These are phyloP conservation scores for Linnemannia zychae DNA, from an alignment of 192 early-diverging fungal genomes.

Conservation along the genomic window DNA sequence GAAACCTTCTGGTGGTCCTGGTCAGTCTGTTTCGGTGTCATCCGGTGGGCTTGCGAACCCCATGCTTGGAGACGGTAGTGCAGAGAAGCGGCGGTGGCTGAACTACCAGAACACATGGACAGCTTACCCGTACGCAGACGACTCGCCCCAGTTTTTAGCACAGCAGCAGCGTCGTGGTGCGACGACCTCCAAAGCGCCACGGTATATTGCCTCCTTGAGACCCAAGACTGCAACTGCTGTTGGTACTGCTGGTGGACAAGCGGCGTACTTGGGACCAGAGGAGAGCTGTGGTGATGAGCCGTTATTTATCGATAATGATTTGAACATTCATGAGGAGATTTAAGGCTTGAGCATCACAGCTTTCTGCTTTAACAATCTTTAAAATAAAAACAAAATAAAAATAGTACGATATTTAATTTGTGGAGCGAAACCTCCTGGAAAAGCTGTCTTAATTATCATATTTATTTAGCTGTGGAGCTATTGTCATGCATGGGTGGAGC, in stretches of 20 bases:
- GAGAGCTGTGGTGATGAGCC: conserved; percentile 56
- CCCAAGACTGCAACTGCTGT: not conserved
- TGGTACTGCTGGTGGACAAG: not conserved
- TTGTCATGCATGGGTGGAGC: no score
- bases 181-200: conserved; percentile 22
- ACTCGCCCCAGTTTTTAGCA: conserved; percentile 33
- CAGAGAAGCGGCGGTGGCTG: conserved; percentile 50
- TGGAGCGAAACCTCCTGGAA: no score
- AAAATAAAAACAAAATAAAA: no score
- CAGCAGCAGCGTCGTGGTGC: conserved; percentile 41
- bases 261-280: conserved; percentile 15
- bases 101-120: conserved; percentile 50
- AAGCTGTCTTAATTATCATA: no score
- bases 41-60: not conserved
- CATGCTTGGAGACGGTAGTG: not conserved
- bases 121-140: conserved; percentile 45
- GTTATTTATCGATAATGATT: conserved; percentile 54
- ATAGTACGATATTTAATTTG: no score
- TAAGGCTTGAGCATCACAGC: not conserved
- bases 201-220: conserved; percentile 2
- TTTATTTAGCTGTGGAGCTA: no score
- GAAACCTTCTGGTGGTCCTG: not conserved
- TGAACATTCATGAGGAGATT: conserved; percentile 42
- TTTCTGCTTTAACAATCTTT: no score
- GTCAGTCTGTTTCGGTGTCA: not conserved